Conservation (phyloP, 345 rosid genomes). For the Populus davidiana region DNA sequence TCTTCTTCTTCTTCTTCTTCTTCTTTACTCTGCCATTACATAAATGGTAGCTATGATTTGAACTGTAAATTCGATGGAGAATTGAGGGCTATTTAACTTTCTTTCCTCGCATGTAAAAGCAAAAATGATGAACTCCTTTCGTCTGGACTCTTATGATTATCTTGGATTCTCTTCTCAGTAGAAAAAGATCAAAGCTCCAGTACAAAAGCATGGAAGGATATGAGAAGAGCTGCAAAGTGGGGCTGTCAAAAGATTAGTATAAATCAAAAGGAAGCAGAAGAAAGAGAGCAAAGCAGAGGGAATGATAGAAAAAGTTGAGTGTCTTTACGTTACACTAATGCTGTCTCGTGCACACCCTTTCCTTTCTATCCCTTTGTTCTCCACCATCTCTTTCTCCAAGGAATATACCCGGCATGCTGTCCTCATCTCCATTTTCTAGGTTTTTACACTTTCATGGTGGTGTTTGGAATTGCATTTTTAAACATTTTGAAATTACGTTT, state of each 20-base stretch:
- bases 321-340: constrained; percentile 32
- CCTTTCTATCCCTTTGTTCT: neutral
- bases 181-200: neutral
- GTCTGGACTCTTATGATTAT: constrained; percentile 36
- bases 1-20: neutral
- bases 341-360: constrained; percentile 33
- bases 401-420: constrained; percentile 65
- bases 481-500: no score
- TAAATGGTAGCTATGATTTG: constrained; percentile 1
- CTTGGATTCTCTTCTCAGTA: constrained; percentile 40
- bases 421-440: constrained; percentile 41
- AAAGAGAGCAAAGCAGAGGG: neutral
- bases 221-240: constrained; percentile 14
- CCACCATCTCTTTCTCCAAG: constrained; percentile 57
- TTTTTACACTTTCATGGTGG: constrained; percentile 25
- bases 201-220: constrained; percentile 19
- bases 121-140: constrained; percentile 25
- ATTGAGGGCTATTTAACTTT: neutral
- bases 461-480: no score
- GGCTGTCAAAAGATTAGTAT: neutral
- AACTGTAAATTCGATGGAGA: constrained; percentile 2
- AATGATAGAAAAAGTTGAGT: constrained; percentile 30
- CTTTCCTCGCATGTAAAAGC: constrained; percentile 17
- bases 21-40: neutral
- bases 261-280: neutral